Base-by-base conservation (phyloP, 495 filamentous ascomycete genomes). In the Penicillium subrubescens region DNA sequence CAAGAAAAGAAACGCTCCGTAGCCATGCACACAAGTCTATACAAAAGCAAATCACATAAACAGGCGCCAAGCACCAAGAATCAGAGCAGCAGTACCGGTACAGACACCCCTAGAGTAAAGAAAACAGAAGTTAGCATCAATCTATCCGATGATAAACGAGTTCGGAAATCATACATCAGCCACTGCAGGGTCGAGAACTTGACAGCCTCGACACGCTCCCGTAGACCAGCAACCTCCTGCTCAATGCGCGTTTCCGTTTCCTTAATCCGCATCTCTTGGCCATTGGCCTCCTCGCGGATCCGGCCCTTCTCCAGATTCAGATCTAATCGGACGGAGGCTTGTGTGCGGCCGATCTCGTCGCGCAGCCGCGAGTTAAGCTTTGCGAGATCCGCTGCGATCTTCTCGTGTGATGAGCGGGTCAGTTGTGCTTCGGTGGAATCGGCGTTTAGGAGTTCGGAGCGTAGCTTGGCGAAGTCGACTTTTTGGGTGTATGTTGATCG, bases 161-260 rank as follows among this genome's bases (percentile, higher is more conserved):
- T 14, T 19, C 61, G 68, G 61, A 12, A 43, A 27, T 60, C 83
- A 72, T 79, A 86, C 89, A 98, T 96, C 37, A 99, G 81, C 95
- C 95, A 99, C 80, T 98, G 96, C 73, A 99, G 75, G 51, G 96
- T 98, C 68, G 91, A 90, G 76, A 98, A 98, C 81, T 99, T 98
- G 64, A 99, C 95, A 60, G 91, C 92, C 82, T 98, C 96, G 35
- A 99, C 82, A 77, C 94, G 87, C 79, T 97, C 95, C 64, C 92
- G 81, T 67, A 99, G 74, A 23, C 90, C 91, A 25, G 95, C 95
- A 44, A 95, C 93, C 80, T 98, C 95, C 80, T 97, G 95, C 81
- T 99, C 95, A 77, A 99, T 98, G 74, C 95, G 86, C 52, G 93
- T 96, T 78, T 99, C 95, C 19, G 96, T 98, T 83, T 99, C 95